These are phyloP conservation scores for Colletotrichum scovillei DNA, from an alignment of 2,329 filamentous ascomycete genomes.

Conservation along the genomic window DNA sequence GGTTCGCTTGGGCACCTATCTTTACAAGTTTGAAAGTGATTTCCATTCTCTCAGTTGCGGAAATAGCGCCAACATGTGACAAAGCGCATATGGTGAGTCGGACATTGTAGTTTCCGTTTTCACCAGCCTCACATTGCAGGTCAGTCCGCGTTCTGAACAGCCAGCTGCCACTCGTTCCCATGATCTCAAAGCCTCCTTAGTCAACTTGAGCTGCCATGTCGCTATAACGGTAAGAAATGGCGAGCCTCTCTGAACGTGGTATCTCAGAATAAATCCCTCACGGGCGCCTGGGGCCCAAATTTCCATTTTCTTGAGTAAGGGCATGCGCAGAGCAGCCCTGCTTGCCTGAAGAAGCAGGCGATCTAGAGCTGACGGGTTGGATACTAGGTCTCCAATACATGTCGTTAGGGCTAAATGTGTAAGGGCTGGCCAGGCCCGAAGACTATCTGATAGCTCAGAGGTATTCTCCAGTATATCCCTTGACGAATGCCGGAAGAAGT, in stretches of 20 bases:
- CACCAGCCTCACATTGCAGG: not conserved
- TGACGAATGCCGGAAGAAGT: not conserved
- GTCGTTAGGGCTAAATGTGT: not conserved
- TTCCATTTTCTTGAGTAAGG: not conserved
- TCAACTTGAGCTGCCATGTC: not conserved
- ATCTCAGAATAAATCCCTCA: not conserved
- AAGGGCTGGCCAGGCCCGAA: not conserved
- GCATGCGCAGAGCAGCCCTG: not conserved
- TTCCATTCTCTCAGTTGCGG: not conserved
- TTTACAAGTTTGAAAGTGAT: not conserved
- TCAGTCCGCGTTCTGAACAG: not conserved
- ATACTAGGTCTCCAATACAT: not conserved
- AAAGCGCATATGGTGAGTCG: not conserved
- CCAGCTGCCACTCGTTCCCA: conserved; percentile 6
- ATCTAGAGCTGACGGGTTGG: not conserved
- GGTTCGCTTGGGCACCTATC: not conserved
- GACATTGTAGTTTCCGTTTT: not conserved
- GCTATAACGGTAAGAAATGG: not conserved
- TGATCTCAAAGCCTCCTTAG: not conserved
- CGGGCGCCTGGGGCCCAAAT: not conserved
- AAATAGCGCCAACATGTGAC: not conserved
- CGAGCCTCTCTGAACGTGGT: not conserved
- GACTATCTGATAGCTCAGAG: not conserved
- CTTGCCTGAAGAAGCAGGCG: not conserved
- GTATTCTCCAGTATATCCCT: not conserved